Evolutionary conservation across 2,329 filamentous ascomycete species (phyloP).

Genomic region (Truncatella angustata): DNA sequence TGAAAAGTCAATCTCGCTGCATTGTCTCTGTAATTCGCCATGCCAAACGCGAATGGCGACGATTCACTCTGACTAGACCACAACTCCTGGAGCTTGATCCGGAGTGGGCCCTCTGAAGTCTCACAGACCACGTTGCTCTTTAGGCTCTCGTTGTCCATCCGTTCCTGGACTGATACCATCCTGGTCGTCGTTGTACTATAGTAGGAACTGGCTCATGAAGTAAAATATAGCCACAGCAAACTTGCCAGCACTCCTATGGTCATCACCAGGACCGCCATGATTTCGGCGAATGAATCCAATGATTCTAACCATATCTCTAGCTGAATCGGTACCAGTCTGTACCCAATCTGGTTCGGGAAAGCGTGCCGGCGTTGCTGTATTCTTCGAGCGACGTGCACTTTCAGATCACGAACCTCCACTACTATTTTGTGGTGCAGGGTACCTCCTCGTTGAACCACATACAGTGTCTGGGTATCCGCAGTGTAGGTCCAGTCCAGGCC

Average conservation of each 20-base stretch:
- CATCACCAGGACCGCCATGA: neutral
- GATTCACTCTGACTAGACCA: no score
- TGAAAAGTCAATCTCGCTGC: no score
- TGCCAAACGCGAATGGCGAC: no score
- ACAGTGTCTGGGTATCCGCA: slow-evolving; percentile 27
- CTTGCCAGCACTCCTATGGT: neutral
- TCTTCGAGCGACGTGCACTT: neutral
- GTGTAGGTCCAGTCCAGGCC: slow-evolving; percentile 29
- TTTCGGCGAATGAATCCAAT: neutral
- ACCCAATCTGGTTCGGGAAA: neutral
- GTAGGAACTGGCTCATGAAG: neutral
- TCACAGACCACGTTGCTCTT: neutral
- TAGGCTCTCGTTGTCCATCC: no score
- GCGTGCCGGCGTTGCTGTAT: neutral
- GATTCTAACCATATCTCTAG: slow-evolving; percentile 2
- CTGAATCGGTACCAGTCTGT: neutral
- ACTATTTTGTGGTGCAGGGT: neutral
- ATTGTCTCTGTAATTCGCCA: no score
- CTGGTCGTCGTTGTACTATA: no score
- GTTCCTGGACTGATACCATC: no score
- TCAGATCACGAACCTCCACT: slow-evolving; percentile 1
- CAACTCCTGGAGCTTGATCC: neutral
- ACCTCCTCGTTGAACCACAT: slow-evolving; percentile 19
- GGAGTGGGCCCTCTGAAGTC: neutral
- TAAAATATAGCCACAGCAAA: neutral